Conservation (phyloP, 1,284 basidiomycete species). For the Puccinia polysora region DNA sequence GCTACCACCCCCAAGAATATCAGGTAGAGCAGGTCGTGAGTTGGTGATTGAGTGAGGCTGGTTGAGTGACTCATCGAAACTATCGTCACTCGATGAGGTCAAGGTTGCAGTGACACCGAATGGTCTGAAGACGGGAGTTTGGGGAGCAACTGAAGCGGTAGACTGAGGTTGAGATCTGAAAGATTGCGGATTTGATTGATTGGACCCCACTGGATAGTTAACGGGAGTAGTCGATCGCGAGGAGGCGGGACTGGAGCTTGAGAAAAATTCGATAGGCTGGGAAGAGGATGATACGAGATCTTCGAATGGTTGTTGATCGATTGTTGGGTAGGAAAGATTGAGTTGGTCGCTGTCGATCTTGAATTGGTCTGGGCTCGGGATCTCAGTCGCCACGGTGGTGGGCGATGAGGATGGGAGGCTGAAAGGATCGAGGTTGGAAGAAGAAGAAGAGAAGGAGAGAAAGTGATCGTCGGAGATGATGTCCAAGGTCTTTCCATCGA, state of each 20-base stretch:
- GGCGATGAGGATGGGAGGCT: background rate
- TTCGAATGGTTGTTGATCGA: slow-evolving; percentile 4
- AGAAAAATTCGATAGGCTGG: no score
- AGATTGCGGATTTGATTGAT: no score
- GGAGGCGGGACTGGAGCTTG: no score
- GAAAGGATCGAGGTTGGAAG: background rate
- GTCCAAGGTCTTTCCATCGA: no score
- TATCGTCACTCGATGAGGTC: slow-evolving; percentile 17
- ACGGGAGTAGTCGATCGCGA: no score
- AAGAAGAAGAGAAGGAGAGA: no score
- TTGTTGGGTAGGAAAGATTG: background rate
- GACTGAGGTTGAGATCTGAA: background rate
- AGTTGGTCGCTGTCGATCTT: background rate
- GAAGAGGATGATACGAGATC: background rate
- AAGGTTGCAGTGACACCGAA: slow-evolving; percentile 42
- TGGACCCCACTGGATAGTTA: no score
- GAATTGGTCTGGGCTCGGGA: slow-evolving; percentile 7
- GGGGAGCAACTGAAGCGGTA: background rate
- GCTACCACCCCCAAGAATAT: slow-evolving; percentile 37
- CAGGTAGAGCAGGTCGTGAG: slow-evolving; percentile 36
- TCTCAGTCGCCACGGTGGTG: background rate
- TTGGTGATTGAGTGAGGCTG: background rate
- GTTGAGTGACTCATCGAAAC: background rate
- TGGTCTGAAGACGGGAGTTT: slow-evolving; percentile 37
- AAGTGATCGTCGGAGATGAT: no score